Conservation (phyloP, 2,329 filamentous ascomycete species). For the Corynespora cassiicola region DNA sequence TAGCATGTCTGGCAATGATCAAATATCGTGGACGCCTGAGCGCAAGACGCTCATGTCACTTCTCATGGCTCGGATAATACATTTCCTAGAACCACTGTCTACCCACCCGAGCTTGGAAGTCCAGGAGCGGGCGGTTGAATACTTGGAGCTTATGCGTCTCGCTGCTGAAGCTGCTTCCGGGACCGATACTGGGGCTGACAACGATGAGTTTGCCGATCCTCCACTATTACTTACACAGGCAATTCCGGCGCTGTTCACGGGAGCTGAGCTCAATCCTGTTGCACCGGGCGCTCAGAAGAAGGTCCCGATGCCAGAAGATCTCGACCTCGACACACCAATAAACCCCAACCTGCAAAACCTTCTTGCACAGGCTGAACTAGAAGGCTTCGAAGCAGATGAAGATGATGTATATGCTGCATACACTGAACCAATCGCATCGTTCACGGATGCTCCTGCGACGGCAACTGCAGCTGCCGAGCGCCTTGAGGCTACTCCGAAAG, state of each 20-base stretch:
- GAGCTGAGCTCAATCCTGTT: slow-evolving; percentile 91
- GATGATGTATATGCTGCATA: slow-evolving; percentile 56
- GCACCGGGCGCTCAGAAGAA: slow-evolving; percentile 82
- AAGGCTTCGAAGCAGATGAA: slow-evolving; percentile 50
- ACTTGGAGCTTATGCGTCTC: slow-evolving; percentile 86
- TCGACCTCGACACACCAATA: slow-evolving; percentile 84
- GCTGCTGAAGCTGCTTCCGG: slow-evolving; percentile 80
- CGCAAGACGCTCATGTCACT: slow-evolving; percentile 78
- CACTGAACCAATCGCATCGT: slow-evolving; percentile 46
- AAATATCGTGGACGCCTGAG: slow-evolving; percentile 72
- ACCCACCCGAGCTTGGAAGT: slow-evolving; percentile 90
- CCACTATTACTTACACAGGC: slow-evolving; percentile 89
- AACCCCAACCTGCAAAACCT: slow-evolving; percentile 75
- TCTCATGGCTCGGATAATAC: slow-evolving; percentile 79
- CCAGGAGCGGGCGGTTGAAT: slow-evolving; percentile 92
- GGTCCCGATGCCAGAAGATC: slow-evolving; percentile 76
- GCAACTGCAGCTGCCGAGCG: slow-evolving; percentile 50
- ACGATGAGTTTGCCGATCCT: slow-evolving; percentile 74
- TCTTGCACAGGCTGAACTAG: slow-evolving; percentile 60
- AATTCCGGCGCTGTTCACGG: slow-evolving; percentile 84
- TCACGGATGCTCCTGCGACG: slow-evolving; percentile 20
- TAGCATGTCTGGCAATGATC: slow-evolving; percentile 69
- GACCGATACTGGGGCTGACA: slow-evolving; percentile 63
- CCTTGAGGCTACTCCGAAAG: slow-evolving; percentile 46
- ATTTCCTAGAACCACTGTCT: slow-evolving; percentile 79